These are phyloP conservation scores for Rosa multiflora DNA, from an alignment of 306 rosid genomes.

Conservation along the genomic window DNA sequence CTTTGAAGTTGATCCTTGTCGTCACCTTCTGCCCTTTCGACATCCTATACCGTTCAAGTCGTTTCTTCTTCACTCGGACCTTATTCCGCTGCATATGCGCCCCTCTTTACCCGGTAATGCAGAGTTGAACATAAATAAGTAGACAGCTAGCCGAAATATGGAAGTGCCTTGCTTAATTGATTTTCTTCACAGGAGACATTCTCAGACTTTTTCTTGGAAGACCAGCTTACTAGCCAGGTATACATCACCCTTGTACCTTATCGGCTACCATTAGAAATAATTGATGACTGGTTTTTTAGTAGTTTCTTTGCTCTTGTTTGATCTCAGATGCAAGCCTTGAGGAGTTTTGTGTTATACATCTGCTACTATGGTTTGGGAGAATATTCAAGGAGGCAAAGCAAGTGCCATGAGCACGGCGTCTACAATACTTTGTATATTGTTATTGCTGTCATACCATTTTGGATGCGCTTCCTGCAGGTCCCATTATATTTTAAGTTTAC, in stretches of 20 bases:
- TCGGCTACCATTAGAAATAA: neutral
- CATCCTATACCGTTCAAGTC: constrained; percentile 59
- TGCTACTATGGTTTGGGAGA: constrained; percentile 77
- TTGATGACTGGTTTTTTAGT: constrained; percentile 10
- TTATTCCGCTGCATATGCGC: constrained; percentile 58
- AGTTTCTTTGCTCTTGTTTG: constrained; percentile 27
- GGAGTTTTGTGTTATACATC: constrained; percentile 57
- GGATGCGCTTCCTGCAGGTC: constrained; percentile 70
- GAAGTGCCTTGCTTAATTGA: neutral
- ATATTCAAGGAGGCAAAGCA: constrained; percentile 55
- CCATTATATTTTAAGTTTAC: neutral
- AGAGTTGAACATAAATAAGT: neutral
- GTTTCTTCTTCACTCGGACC: constrained; percentile 57
- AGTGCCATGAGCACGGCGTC: constrained; percentile 50
- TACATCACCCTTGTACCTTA: constrained; percentile 15
- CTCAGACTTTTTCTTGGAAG: constrained; percentile 65
- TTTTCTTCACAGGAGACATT: constrained; percentile 49
- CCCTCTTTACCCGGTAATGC: constrained; percentile 60
- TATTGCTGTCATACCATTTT: constrained; percentile 51
- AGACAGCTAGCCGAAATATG: constrained; percentile 9
- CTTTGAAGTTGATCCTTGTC: constrained; percentile 59
- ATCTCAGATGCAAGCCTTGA: constrained; percentile 55
- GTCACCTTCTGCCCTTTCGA: constrained; percentile 56
- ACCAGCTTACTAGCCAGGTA: constrained; percentile 79
- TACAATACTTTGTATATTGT: constrained; percentile 48